These are phyloP conservation scores for Lactarius trivialis DNA, from an alignment of 768 basidiomycete species.

Conservation along the genomic window DNA sequence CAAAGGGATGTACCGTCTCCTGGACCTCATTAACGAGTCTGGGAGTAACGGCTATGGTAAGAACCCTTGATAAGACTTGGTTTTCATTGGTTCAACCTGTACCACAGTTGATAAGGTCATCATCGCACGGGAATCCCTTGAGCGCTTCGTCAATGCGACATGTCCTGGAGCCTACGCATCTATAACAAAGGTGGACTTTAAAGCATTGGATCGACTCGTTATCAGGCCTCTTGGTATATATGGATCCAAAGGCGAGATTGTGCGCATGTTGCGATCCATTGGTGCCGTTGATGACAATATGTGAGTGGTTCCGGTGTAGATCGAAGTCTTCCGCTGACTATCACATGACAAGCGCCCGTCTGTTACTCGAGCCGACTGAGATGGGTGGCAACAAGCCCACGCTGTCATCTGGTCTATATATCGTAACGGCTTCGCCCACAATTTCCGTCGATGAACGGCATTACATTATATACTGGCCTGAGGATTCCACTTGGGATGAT, in stretches of 20 bases:
- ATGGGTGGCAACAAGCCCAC: slow-evolving; percentile 22
- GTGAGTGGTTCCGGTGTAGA: too few relatives aligned
- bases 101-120: too few relatives aligned
- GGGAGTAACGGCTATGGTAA: neutral
- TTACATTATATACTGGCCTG: slow-evolving; percentile 30
- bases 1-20: neutral
- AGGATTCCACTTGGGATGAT: slow-evolving; percentile 50
- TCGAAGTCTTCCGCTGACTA: neutral
- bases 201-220: too few relatives aligned
- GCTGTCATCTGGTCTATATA: slow-evolving; percentile 50
- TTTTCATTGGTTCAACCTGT: neutral
- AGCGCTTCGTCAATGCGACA: too few relatives aligned
- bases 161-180: too few relatives aligned
- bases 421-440: slow-evolving; percentile 26
- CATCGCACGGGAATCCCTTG: too few relatives aligned
- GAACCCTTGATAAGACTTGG: neutral
- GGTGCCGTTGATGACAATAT: too few relatives aligned
- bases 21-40: neutral
- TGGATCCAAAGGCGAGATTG: too few relatives aligned
- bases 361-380: slow-evolving; percentile 17
- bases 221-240: too few relatives aligned
- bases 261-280: too few relatives aligned
- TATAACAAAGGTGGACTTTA: too few relatives aligned
- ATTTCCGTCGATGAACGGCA: slow-evolving; percentile 26
- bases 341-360: neutral